These are phyloP conservation scores for Parasarocladium wereldwijsianum DNA, from an alignment of 2,329 filamentous ascomycete genomes.

Conservation along the genomic window DNA sequence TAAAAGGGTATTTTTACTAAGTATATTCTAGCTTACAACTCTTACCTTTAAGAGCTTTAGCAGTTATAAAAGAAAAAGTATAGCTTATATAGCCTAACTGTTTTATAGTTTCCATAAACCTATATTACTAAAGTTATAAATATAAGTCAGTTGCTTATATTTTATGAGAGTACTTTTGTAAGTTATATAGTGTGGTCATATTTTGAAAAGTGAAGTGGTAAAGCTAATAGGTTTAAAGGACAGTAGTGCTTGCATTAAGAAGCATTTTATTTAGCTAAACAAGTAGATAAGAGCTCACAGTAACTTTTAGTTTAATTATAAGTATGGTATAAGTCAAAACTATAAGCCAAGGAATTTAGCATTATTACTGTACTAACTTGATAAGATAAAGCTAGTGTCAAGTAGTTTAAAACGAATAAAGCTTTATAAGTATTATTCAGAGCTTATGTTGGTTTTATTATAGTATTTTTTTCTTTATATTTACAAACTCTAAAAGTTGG, in stretches of 20 bases:
- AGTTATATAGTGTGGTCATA: neutral
- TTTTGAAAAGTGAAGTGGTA: neutral
- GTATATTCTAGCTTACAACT: neutral
- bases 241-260: neutral
- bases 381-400: neutral
- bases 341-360: neutral
- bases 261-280: too few species aligned
- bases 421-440: too few species aligned
- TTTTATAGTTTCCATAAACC: too few species aligned
- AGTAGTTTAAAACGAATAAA: neutral
- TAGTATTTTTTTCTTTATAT: too few species aligned
- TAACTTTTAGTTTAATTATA: neutral
- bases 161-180: neutral
- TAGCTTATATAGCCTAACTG: neutral
- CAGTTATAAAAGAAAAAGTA: too few species aligned
- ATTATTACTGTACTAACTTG: neutral
- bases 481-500: too few species aligned
- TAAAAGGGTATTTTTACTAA: neutral
- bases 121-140: too few species aligned
- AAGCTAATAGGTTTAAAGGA: neutral
- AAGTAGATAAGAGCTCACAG: too few species aligned
- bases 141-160: neutral
- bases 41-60: too few species aligned
- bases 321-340: neutral
- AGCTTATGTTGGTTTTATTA: too few species aligned